A percentile compares a stretch with the other conserved stretches of the same genome.
These are phyloP conservation scores for Flaveria robusta DNA, from an alignment of 129 eudicot genomes.

Conservation along the genomic window DNA sequence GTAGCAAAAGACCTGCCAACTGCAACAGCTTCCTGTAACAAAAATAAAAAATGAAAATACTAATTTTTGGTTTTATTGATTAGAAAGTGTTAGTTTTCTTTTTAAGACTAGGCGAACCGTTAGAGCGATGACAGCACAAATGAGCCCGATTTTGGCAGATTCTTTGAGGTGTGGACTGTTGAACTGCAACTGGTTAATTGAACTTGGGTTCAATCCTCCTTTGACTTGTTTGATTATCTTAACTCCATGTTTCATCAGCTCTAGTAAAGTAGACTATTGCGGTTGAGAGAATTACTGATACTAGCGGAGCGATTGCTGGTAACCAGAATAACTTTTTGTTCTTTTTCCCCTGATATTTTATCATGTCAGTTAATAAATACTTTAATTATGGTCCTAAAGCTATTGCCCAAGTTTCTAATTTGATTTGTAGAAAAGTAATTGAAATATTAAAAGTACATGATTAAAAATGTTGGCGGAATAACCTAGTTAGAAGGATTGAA, in stretches of 20 bases:
- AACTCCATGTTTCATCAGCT: conserved; percentile 75
- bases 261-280: conserved; percentile 61
- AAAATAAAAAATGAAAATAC: neutral
- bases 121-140: conserved; percentile 55
- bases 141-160: conserved; percentile 48
- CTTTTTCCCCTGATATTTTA: conserved; percentile 59
- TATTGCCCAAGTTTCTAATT: neutral
- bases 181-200: conserved; percentile 49
- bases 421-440: neutral
- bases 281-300: conserved; percentile 75
- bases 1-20: conserved; percentile 82
- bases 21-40: conserved; percentile 74
- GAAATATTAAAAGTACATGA: neutral
- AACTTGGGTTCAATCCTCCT: conserved; percentile 57
- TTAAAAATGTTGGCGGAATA: neutral
- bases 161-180: conserved; percentile 54
- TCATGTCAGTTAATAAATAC: neutral
- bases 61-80: neutral
- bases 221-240: conserved; percentile 64
- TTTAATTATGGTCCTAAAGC: neutral
- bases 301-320: conserved; percentile 87
- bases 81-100: neutral
- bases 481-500: no score
- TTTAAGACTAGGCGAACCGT: conserved; percentile 33
- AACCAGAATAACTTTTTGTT: conserved; percentile 80